Percentiles rank a stretch among this genome's conserved stretches.
phyloP scores from a whole-genome alignment of 257 asterid species.

The Forsythia viridissima region DNA sequence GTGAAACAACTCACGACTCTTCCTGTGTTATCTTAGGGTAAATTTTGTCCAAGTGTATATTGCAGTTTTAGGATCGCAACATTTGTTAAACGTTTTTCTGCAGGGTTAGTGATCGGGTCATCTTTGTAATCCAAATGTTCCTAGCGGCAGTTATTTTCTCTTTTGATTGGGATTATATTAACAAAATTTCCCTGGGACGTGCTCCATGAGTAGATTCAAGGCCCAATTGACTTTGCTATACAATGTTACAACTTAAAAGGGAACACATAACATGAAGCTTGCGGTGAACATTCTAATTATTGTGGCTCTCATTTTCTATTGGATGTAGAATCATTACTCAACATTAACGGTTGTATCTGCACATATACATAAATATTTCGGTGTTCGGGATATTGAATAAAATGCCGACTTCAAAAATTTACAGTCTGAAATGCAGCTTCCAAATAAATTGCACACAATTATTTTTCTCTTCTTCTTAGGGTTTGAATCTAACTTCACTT shows the following conservation, averaged over 20 bases:
- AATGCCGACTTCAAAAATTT: not conserved
- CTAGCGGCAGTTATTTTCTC: not conserved
- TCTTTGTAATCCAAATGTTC: not conserved
- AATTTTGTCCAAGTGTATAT: too few relatives aligned
- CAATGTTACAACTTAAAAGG: too few relatives aligned
- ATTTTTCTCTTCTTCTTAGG: not conserved
- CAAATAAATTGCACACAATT: not conserved
- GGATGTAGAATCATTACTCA: too few relatives aligned
- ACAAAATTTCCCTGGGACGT: not conserved
- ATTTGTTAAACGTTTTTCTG: too few relatives aligned
- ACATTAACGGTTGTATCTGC: too few relatives aligned
- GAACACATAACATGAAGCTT: not conserved
- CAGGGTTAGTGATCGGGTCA: not conserved
- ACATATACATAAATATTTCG: too few relatives aligned
- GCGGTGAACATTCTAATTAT: not conserved
- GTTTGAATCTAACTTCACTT: not conserved
- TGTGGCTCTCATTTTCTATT: too few relatives aligned
- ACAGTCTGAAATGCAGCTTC: not conserved
- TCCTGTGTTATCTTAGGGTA: not conserved
- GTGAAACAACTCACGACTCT: not conserved
- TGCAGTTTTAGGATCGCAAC: too few relatives aligned
- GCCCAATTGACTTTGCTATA: not conserved
- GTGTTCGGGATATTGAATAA: not conserved
- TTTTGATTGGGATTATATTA: not conserved
- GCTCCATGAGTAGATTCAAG: not conserved